Conservation (phyloP, 176 grass and related monocot species). For the Canna indica region DNA sequence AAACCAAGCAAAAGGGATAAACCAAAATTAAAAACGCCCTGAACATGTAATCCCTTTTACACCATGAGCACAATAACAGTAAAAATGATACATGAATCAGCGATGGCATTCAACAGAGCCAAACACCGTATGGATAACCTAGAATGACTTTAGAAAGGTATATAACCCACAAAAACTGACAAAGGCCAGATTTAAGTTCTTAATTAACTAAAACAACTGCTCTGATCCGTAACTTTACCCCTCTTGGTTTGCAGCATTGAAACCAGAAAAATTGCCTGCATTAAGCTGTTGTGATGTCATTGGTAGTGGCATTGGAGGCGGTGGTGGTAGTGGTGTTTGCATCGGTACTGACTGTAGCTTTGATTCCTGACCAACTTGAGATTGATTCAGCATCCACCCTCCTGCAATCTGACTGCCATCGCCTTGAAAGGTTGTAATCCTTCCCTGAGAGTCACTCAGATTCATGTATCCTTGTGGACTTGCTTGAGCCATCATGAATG, state of each 20-base stretch:
- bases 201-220: not conserved
- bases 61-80: no score
- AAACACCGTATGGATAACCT: not conserved
- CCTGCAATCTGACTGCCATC: not conserved
- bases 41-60: no score
- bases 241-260: not conserved
- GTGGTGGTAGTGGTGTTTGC: constrained; percentile 2
- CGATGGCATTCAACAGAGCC: not conserved
- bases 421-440: not conserved
- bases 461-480: constrained; percentile 10
- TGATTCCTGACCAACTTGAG: constrained; percentile 10
- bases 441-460: constrained; percentile 11
- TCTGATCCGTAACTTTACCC: not conserved
- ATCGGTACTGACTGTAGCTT: not conserved
- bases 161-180: not conserved
- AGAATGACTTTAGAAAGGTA: not conserved
- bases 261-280: not conserved
- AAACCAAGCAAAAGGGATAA: no score
- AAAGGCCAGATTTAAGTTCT: not conserved
- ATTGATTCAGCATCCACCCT: constrained; percentile 3
- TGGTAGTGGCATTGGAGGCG: constrained; percentile 1
- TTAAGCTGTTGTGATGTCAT: constrained; percentile 5
- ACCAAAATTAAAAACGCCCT: no score
- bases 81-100: no score
- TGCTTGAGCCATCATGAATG: constrained; percentile 10